These are phyloP conservation scores for Trypanosoma caninum DNA, from an alignment of 208 protist genomes.

Conservation along the genomic window DNA sequence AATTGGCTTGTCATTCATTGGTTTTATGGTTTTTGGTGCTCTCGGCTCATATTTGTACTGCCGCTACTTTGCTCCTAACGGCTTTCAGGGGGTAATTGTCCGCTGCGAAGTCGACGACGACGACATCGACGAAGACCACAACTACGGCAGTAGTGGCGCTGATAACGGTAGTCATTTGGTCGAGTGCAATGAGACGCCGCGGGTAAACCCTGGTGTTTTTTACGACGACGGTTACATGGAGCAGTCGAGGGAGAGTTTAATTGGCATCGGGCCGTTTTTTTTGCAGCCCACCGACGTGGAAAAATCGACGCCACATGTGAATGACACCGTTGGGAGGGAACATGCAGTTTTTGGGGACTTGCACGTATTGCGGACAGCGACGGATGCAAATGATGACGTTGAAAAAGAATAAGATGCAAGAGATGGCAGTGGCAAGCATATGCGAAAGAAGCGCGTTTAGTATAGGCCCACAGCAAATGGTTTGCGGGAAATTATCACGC, in stretches of 20 bases:
- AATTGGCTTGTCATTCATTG: slow-evolving; percentile 55
- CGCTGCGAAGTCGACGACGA: slow-evolving; percentile 52
- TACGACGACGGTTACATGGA: slow-evolving; percentile 37
- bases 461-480: background rate
- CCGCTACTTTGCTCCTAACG: slow-evolving; percentile 57
- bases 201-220: slow-evolving; percentile 48
- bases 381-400: background rate
- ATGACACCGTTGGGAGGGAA: too few species aligned
- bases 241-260: slow-evolving; percentile 32
- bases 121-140: background rate
- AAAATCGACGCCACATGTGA: background rate
- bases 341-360: too few species aligned
- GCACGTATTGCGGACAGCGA: too few species aligned
- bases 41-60: slow-evolving; percentile 71
- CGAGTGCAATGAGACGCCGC: too few species aligned
- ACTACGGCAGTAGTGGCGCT: slow-evolving; percentile 17
- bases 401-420: background rate
- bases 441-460: background rate
- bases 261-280: slow-evolving; percentile 50
- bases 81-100: slow-evolving; percentile 84
- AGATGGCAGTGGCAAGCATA: too few species aligned
- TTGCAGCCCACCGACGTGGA: background rate
- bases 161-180: background rate
- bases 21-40: slow-evolving; percentile 53
- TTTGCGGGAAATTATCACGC: background rate